Base-by-base conservation (phyloP, 225 moss, liverwort and hornwort genomes). In the Pleurozium schreberi region DNA sequence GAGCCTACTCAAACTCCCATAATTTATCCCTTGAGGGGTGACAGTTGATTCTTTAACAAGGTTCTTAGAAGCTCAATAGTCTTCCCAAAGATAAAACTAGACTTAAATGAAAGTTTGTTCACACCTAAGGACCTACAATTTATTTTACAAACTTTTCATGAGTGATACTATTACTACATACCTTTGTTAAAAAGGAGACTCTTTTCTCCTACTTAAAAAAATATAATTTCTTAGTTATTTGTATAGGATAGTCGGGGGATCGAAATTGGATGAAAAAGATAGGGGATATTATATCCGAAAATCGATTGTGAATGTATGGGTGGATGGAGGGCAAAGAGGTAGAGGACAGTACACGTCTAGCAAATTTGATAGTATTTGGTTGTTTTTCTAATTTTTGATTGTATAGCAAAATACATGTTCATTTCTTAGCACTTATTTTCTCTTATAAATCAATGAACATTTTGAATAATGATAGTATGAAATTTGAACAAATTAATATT, bases 21-120 rank as follows among this genome's bases (percentile, higher is more conserved):
- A 49, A 30, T 30, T 45, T 73, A 17, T 73, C 4, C 6, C 1
- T 31, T 0, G 2, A 31, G 11, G 49, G 7, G n/a, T n/a, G n/a
- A 31, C 19, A 47, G 18, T 27, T 11, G 30, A 1, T 71, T 5
- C 26, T 71, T 9, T 3, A 45, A 0, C 6, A 47, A 45, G 31
- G 18, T 11, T 3, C 1, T n/a, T 0, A 4, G 0, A 18, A 31
- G 18, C 4, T 47, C 28, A 26, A 5, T 43, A n/a, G n/a, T 71
- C 27, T 71, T 27, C 10, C 2, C 14, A 23, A 12, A n/a, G 14
- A 68, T 3, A 25, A 5, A 40, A 69, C 4, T 13, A 12, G 68
- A 7, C 4, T 21, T 22, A 20, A 70, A 43, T 70, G 70, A 69
- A 27, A 43, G 5, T 27, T 43, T 27, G 5, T 28, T 43, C 16